Conservation (phyloP, 2,329 filamentous ascomycete species). For the Corinectria fuckeliana region DNA sequence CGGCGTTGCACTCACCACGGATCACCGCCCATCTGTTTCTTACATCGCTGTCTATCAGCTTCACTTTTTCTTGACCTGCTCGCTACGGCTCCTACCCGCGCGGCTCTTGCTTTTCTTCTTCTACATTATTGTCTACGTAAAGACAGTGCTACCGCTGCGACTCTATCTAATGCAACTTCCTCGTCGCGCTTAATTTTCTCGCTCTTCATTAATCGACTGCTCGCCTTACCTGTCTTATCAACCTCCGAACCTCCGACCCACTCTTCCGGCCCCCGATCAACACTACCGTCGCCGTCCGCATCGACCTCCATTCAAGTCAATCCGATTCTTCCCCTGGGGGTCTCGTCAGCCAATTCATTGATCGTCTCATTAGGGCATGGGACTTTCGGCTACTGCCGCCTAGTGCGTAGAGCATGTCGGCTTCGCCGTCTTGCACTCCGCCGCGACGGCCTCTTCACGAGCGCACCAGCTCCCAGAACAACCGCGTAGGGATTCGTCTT, state of each 20-base stretch:
- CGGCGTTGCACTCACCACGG: conserved; percentile 22
- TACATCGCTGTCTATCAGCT: not conserved
- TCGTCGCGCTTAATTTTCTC: conserved; percentile 24
- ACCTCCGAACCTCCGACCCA: conserved; percentile 27
- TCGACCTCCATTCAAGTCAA: conserved; percentile 11
- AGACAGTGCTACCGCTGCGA: not conserved
- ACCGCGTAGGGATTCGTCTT: conserved; percentile 45
- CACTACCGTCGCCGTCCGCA: conserved; percentile 13
- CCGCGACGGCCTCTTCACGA: conserved; percentile 39
- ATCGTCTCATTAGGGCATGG: conserved; percentile 30
- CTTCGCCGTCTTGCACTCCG: conserved; percentile 40
- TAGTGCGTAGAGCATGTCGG: conserved; percentile 44
- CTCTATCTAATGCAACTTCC: conserved; percentile 20
- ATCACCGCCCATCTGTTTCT: conserved; percentile 8
- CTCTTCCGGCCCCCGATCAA: conserved; percentile 22
- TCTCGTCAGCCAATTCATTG: not conserved
- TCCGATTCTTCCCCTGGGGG: conserved; percentile 2
- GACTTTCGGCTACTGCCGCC: conserved; percentile 27
- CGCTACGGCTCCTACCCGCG: not conserved
- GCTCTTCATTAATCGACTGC: conserved; percentile 18
- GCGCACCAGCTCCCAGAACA: conserved; percentile 38
- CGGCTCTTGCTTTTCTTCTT: conserved; percentile 5
- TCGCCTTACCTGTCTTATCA: conserved; percentile 14
- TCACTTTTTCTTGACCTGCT: not conserved
- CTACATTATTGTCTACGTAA: not conserved